Percentiles rank a stretch among this genome's conserved stretches.
phyloP scores from a whole-genome alignment of 2,329 filamentous ascomycete species.

The Verruconis gallopava region DNA sequence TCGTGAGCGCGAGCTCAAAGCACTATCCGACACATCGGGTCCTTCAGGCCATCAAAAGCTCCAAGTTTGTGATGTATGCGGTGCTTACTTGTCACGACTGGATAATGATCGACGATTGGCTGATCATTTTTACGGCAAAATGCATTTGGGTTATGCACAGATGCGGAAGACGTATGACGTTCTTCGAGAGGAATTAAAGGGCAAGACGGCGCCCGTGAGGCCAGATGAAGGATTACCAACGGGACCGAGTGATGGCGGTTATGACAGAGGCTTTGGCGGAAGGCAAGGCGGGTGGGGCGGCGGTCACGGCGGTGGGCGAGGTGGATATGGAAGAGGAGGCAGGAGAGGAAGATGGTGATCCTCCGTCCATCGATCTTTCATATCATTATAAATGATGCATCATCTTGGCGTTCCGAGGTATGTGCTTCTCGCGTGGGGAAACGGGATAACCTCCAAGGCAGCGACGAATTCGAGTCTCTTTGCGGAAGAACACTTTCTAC shows the following conservation, averaged over 20 bases:
- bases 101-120: conserved; percentile 91
- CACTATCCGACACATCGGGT: conserved; percentile 79
- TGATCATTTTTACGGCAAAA: conserved; percentile 98
- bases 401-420: too few relatives aligned
- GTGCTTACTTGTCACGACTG: conserved; percentile 79
- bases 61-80: conserved; percentile 96
- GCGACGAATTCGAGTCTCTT: too few relatives aligned
- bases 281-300: conserved; percentile 18
- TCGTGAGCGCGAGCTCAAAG: conserved; percentile 77
- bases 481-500: too few relatives aligned
- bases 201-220: conserved; percentile 47
- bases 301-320: neutral
- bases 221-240: conserved; percentile 31
- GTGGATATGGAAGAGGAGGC: conserved; percentile 3
- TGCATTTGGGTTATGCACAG: conserved; percentile 95
- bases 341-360: conserved; percentile 5
- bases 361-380: too few relatives aligned
- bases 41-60: conserved; percentile 94
- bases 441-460: too few relatives aligned
- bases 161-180: conserved; percentile 89
- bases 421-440: too few relatives aligned
- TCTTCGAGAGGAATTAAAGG: conserved; percentile 78
- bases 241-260: conserved; percentile 26
- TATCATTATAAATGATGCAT: too few relatives aligned
- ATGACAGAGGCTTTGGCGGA: conserved; percentile 18